These are phyloP conservation scores for Anthoceros angustus DNA, from an alignment of 225 moss, liverwort and hornwort genomes.

Conservation along the genomic window DNA sequence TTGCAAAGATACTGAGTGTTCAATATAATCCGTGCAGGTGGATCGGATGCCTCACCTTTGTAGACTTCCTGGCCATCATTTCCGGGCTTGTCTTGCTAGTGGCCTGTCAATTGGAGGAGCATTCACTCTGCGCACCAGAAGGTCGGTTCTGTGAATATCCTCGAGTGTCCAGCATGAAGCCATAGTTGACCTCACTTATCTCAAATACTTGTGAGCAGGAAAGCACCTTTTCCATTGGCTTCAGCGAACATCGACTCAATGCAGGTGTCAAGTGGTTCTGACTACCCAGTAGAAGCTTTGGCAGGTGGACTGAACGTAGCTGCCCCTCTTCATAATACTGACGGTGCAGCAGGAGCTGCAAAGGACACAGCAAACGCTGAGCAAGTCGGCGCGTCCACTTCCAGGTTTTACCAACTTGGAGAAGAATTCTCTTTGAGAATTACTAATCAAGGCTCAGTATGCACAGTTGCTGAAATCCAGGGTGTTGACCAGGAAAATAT, in stretches of 20 bases:
- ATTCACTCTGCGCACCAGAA: too few species aligned
- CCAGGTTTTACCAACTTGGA: background rate
- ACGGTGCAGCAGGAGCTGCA: background rate
- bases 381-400: background rate
- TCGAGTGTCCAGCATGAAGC: too few species aligned
- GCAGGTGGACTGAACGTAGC: background rate
- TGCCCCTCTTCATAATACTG: background rate
- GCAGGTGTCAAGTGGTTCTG: background rate
- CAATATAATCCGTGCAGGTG: too few species aligned
- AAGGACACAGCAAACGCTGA: background rate
- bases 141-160: too few species aligned
- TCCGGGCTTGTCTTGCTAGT: too few species aligned
- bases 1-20: too few species aligned
- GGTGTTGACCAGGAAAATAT: conserved; percentile 94
- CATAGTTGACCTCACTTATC: too few species aligned
- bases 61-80: too few species aligned
- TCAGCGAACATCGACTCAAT: background rate
- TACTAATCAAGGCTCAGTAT: background rate
- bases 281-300: background rate
- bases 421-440: background rate
- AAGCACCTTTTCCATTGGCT: background rate
- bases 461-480: conserved; percentile 58
- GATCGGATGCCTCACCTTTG: too few species aligned
- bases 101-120: too few species aligned
- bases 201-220: background rate